Percentiles rank a stretch among this genome's conserved stretches.
These are phyloP conservation scores for Nemania sp. DNA, from an alignment of 2,329 filamentous ascomycete species.

Conservation along the genomic window DNA sequence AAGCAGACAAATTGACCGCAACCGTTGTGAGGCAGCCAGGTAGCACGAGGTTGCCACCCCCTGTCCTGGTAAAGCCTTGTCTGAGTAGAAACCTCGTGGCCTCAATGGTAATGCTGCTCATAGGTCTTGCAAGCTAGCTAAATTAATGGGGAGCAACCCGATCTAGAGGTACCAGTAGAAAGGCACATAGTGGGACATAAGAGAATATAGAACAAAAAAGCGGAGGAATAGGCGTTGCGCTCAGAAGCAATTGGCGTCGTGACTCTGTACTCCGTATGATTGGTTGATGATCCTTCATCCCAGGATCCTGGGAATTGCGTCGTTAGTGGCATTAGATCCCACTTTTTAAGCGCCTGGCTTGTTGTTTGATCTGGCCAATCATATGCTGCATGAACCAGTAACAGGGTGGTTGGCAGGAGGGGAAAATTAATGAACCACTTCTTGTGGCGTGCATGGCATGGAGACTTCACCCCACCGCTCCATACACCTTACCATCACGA, in stretches of 20 bases:
- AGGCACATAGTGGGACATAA: background rate
- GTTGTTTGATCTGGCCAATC: slow-evolving; percentile 11
- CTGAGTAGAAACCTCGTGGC: background rate
- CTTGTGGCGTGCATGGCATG: slow-evolving; percentile 27
- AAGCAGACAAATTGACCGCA: slow-evolving; percentile 1
- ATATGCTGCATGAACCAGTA: background rate
- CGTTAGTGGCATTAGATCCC: slow-evolving; percentile 12
- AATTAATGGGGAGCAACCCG: background rate
- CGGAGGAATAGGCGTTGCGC: slow-evolving; percentile 6
- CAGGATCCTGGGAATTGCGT: slow-evolving; percentile 30
- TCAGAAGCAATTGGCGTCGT: slow-evolving; percentile 13
- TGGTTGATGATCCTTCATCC: slow-evolving; percentile 20
- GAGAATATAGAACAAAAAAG: background rate
- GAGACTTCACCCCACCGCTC: slow-evolving; percentile 1
- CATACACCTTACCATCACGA: slow-evolving; percentile 6
- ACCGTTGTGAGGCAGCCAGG: slow-evolving; percentile 5
- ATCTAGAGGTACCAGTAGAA: background rate
- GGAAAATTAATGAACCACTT: slow-evolving; percentile 16
- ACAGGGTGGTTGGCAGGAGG: slow-evolving; percentile 17
- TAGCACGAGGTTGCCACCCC: slow-evolving; percentile 7
- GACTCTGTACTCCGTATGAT: slow-evolving; percentile 15
- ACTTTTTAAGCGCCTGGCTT: slow-evolving; percentile 26
- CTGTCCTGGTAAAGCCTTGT: background rate
- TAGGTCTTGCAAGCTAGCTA: background rate
- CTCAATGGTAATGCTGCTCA: background rate